A percentile compares a stretch with the other conserved stretches of the same genome.
These are phyloP conservation scores for Yarrowia porcina DNA, from an alignment of 805 yeast genomes.

Conservation along the genomic window DNA sequence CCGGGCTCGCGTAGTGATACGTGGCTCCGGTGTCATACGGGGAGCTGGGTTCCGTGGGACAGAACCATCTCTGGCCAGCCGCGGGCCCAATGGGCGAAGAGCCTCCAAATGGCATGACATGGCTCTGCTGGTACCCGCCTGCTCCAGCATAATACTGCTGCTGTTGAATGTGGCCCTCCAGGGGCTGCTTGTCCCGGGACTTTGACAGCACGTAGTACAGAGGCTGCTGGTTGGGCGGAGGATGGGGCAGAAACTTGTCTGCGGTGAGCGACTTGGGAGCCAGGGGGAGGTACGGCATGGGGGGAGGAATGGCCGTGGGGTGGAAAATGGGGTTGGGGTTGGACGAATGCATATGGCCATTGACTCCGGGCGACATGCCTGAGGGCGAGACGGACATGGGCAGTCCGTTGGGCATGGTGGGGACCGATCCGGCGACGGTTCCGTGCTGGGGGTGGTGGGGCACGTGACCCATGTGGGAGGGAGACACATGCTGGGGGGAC, in stretches of 20 bases:
- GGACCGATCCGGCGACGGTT: not conserved
- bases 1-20: slow-evolving; percentile 12
- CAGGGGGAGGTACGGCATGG: slow-evolving; percentile 16
- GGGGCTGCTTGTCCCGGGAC: slow-evolving; percentile 20
- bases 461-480: not conserved
- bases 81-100: not conserved
- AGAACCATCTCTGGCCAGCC: not conserved
- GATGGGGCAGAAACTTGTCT: slow-evolving; percentile 16
- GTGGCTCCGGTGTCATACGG: not conserved
- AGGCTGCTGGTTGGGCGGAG: slow-evolving; percentile 25
- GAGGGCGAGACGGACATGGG: not conserved
- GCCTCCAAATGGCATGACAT: not conserved
- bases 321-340: not conserved
- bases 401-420: not conserved
- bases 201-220: slow-evolving; percentile 13
- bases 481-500: not conserved
- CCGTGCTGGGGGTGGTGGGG: not conserved
- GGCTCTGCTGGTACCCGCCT: not conserved
- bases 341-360: not conserved
- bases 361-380: not conserved
- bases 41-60: slow-evolving; percentile 1
- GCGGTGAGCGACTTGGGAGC: slow-evolving; percentile 19
- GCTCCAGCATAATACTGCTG: not conserved
- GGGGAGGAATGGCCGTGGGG: slow-evolving; percentile 2
- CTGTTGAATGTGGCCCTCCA: slow-evolving; percentile 22